Evolutionary conservation across 345 rosid genomes (phyloP), one percentile per base, ranked within the genome.

Genomic region (Acer negundo): DNA sequence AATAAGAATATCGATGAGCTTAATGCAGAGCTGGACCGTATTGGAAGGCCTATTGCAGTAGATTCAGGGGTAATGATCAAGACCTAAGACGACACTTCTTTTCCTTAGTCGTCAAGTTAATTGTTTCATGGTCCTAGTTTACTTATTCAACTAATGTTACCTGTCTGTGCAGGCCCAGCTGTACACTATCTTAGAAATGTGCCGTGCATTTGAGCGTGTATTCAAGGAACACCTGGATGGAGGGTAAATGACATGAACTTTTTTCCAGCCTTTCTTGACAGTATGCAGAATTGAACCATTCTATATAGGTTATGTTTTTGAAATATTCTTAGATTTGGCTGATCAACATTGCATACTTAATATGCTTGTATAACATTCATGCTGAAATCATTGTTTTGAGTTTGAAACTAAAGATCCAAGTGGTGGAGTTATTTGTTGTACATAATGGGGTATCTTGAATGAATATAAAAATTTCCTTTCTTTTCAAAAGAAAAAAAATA

Each of bases 161-260:
- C 61, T 84, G 9, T 55, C 10, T 74, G 69, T 81, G 42, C 88
- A 96, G 99, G 99, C 98, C 77, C 99, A 90, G 80, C 86, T 96
- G 68, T 96, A 96, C 82, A 96, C 96, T 24, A 96, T 96, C 79
- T 88, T 96, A 82, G 98, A 93, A 87, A 84, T 96, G 44, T 96
- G 99, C 46, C 97, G 95, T 77, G 99, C 97, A 49, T 96, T 96
- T 89, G 99, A 96, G 71, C 97, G 98, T 73, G 92, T 96, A 49
- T 96, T 94, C 84, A 94, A 91, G 89, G 98, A 96, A 80, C 99
- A 96, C 79, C 88, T 96, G 86, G 99, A 96, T 86, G 99, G 98
- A 88, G 99, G 99, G 99, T 96, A 89, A 85, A 69, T 80, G 28
- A 69, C 59, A 19, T 44, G 38, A 59, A 26, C 40, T 53, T 74